Base-by-base conservation (phyloP, 352 stramenopile species). In the Phytophthora fragariaefolia region DNA sequence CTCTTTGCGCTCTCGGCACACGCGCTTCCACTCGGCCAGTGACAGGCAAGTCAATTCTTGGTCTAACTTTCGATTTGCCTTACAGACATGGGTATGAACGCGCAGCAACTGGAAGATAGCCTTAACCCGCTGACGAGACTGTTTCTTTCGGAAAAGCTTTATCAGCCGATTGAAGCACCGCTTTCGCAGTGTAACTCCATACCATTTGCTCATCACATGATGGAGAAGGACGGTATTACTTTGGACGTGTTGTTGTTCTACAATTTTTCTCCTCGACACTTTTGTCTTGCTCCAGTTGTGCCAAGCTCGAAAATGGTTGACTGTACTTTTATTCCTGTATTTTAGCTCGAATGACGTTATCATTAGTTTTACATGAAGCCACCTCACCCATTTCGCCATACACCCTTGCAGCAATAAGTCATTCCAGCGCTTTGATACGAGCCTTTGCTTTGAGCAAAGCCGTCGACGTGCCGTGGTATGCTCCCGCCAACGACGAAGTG, bases 121-220 rank as follows among this genome's bases (percentile, higher is more conserved):
- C 8, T 57, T 61, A 9, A 71, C 18, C 1, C 18, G 50, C 9
- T 42, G 24, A 28, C 75, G 63, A 10, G 43, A 13, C 0, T 60
- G 54, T n/a, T 83, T 85, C 62, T 74, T 82, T 13, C 71, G 71
- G 32, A 82, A 85, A 9, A 85, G 60, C 36, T 74, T 79, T 18
- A 82, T 61, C 17, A 85, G 63, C 46, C 74, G 73, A 4, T 64
- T 66, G 7, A 74, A 71, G 54, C 77, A 85, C 6, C 47, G 56
- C 22, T 66, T 79, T 45, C 73, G 66, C 28, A 81, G 56, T 18
- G 48, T 70, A 18, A 73, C 43, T 6, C 66, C 66, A 55, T 58
- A 42, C 73, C 75, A 83, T n/a, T 70, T 28, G 7, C 42, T 53
- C 8, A 81, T 22, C 6, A 75, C 17, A 10, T 23, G 34, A 9